Conservation (phyloP, 2,329 filamentous ascomycete genomes). For the Colletotrichum sp. region DNA sequence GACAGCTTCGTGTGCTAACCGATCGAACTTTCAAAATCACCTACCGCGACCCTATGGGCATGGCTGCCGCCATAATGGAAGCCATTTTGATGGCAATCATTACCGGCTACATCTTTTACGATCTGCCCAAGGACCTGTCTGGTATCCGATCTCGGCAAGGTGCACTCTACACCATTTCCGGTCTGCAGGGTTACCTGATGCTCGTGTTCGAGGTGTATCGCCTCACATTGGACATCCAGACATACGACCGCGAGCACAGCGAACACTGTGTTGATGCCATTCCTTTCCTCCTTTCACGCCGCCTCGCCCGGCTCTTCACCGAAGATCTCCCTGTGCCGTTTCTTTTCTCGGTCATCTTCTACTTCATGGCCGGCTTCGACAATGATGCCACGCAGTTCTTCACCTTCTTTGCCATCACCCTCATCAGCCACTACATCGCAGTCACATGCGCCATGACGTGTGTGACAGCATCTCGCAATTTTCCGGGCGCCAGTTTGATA, state of each 20-base stretch:
- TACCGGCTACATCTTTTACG: conserved; percentile 75
- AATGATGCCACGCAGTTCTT: conserved; percentile 69
- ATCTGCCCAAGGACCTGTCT: conserved; percentile 67
- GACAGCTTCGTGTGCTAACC: conserved; percentile 71
- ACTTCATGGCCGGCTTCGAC: conserved; percentile 80
- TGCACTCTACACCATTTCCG: conserved; percentile 73
- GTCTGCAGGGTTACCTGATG: conserved; percentile 77
- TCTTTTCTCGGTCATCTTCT: conserved; percentile 73
- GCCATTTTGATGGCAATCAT: conserved; percentile 74
- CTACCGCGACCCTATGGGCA: conserved; percentile 77
- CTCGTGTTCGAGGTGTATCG: conserved; percentile 79
- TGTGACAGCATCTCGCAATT: conserved; percentile 68
- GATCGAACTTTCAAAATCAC: conserved; percentile 74
- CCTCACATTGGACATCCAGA: conserved; percentile 74
- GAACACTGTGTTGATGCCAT: conserved; percentile 75
- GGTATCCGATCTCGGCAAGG: conserved; percentile 78
- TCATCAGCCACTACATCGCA: conserved; percentile 76
- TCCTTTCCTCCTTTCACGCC: conserved; percentile 72
- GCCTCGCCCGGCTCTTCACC: conserved; percentile 70
- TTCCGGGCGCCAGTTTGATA: conserved; percentile 73
- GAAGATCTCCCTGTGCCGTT: conserved; percentile 78
- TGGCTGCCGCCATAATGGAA: conserved; percentile 72
- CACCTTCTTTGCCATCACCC: conserved; percentile 70
- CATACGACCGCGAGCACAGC: conserved; percentile 77
- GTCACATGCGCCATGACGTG: conserved; percentile 74